A percentile compares a stretch with the other conserved stretches of the same genome.
These are phyloP conservation scores for Neurospora sp. DNA, from an alignment of 495 filamentous ascomycete species.

Conservation along the genomic window DNA sequence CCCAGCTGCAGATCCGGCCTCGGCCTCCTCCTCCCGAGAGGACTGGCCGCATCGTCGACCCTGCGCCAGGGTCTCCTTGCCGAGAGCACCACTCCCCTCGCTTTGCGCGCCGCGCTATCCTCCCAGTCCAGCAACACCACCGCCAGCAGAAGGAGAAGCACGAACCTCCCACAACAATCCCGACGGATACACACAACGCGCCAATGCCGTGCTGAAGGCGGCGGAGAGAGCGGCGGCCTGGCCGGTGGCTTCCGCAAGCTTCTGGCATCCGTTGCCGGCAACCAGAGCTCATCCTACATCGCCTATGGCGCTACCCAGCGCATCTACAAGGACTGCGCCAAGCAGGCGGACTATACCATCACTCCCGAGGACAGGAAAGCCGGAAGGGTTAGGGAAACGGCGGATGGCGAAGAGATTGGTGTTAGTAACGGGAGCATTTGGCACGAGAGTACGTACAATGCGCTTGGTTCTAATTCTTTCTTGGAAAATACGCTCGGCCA, in stretches of 20 bases:
- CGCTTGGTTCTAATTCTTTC: conserved; percentile 1
- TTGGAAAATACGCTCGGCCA: conserved; percentile 7
- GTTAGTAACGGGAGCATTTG: conserved; percentile 65
- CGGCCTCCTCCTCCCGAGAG: conserved; percentile 5
- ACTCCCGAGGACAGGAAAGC: conserved; percentile 45
- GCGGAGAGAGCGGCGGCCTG: not conserved
- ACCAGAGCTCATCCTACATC: conserved; percentile 12
- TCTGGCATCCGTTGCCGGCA: not conserved
- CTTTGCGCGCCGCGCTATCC: not conserved
- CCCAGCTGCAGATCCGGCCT: conserved; percentile 15
- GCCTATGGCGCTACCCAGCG: conserved; percentile 56
- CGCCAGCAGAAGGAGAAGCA: not conserved
- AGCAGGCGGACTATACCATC: conserved; percentile 66
- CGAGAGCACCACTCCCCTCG: not conserved
- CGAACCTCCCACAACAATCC: not conserved
- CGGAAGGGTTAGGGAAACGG: conserved; percentile 49
- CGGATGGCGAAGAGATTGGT: conserved; percentile 68
- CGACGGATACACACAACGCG: conserved; percentile 2
- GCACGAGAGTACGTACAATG: conserved; percentile 56
- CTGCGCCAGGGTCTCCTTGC: conserved; percentile 2
- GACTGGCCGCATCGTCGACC: conserved; percentile 3
- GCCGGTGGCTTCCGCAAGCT: not conserved
- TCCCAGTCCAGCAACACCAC: not conserved
- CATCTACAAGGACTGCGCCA: conserved; percentile 66
- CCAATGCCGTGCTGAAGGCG: not conserved